Base-by-base conservation (phyloP, 2,329 filamentous ascomycete genomes). In the Colletotrichum spaethianum region DNA sequence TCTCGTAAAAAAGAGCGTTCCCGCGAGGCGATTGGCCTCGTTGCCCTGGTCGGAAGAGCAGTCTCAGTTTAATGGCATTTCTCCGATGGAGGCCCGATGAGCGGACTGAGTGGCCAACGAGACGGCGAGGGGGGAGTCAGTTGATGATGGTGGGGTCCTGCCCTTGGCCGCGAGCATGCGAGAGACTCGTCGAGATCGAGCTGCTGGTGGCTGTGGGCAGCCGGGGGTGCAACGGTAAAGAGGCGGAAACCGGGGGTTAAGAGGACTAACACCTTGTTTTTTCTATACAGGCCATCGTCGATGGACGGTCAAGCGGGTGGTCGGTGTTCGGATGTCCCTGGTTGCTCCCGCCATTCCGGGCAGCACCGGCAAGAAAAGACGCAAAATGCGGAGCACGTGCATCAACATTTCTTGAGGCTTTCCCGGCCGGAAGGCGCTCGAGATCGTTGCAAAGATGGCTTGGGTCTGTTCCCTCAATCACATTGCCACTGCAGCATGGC, bases 131-230 rank as follows among this genome's bases (percentile, higher is more conserved):
- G 67, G 70, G 57, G 53, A 67, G 67, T 74, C 73, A 63, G 71
- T 74, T 74, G 71, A 73, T 55, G 63, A 65, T 64, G 67, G 71
- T 67, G 67, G 73, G 60, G 67, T 52, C 62, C n/a, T 31, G 62
- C 48, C 55, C 48, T 65, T 63, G 69, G 53, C 67, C 50, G 26
- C 48, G 46, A 62, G 20, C 44, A 59, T 62, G 46, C 50, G 68
- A 72, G 67, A 62, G 65, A 9, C 52, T 71, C 40, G 76, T 74
- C 70, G 74, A 70, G 23, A 67, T 70, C 8, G 71, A 33, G 61
- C 70, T 52, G 33, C n/a, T 28, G 52, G 57, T 69, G 59, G 55
- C 63, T 61, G 62, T 63, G 55, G 59, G 44, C 26, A 69, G 52
- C 46, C 57, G 48, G 52, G 52, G 44, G 50, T 66, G 66, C 18